phyloP scores from a whole-genome alignment of 495 filamentous ascomycete genomes.

The Lasiosphaeris hirsuta region DNA sequence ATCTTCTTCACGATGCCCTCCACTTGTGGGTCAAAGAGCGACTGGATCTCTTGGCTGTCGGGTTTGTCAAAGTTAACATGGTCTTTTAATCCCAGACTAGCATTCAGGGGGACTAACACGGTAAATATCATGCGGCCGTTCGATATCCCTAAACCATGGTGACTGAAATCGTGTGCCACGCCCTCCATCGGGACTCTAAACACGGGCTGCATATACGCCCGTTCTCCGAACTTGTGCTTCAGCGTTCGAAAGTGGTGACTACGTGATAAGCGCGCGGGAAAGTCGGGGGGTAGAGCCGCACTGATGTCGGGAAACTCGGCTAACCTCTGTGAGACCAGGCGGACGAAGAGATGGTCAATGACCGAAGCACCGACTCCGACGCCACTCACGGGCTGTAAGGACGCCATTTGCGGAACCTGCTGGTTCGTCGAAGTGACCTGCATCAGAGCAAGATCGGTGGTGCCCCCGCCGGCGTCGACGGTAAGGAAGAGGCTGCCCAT shows the following conservation, averaged over 20 bases:
- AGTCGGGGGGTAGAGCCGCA: slow-evolving; percentile 28
- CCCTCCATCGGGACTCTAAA: slow-evolving; percentile 33
- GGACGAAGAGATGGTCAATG: slow-evolving; percentile 35
- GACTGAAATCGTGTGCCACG: slow-evolving; percentile 36
- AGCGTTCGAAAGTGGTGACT: slow-evolving; percentile 33
- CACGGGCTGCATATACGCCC: slow-evolving; percentile 32
- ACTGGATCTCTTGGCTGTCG: slow-evolving; percentile 45
- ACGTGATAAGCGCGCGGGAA: slow-evolving; percentile 24
- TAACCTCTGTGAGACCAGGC: slow-evolving; percentile 29
- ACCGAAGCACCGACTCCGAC: slow-evolving; percentile 37
- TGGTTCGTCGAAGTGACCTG: slow-evolving; percentile 26
- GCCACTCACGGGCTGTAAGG: slow-evolving; percentile 35
- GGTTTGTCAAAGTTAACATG: background rate
- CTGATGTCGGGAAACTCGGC: slow-evolving; percentile 21
- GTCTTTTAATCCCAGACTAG: too few relatives aligned
- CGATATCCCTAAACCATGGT: slow-evolving; percentile 36
- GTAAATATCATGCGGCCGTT: slow-evolving; percentile 34
- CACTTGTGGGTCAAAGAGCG: slow-evolving; percentile 55
- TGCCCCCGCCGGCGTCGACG: slow-evolving; percentile 39
- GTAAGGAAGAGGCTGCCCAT: slow-evolving; percentile 33
- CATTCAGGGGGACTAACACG: slow-evolving; percentile 14
- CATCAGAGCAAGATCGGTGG: slow-evolving; percentile 39
- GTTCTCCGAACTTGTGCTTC: slow-evolving; percentile 42
- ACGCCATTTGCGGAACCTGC: slow-evolving; percentile 30
- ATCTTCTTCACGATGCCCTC: slow-evolving; percentile 51